Evolutionary conservation across 257 asterid species (phyloP), one percentile per base, ranked within the genome.

Genomic region (Striga asiatica): DNA sequence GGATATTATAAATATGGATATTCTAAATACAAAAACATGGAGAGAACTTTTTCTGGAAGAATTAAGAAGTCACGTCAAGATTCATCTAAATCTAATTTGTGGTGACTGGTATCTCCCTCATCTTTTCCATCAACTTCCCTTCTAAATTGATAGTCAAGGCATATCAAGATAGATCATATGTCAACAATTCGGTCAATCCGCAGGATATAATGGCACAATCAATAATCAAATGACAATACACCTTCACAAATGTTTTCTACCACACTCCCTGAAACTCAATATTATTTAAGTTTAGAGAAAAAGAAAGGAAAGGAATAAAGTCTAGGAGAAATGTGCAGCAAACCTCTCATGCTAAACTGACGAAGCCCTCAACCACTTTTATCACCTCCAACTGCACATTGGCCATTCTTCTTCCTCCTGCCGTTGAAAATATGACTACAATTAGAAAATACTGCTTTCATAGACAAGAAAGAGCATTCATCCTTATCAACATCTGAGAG

Each of bases 301-400:
- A 11, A 13, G 22, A 19, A 47, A 59, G 4, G 35, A 3, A 37
- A 41, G 28, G 50, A 50, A 10, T 17, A 12, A 61, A 37, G 28
- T 12, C 32, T 38, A n/a, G n/a, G 50, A 21, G 31, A 66, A 28
- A 32, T 6, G 34, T 66, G 46, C 52, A 64, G 48, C 60, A 58
- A 65, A 86, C 95, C 95, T 85, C 83, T 87, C 94, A 87, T 79
- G 85, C 96, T 87, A 77, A 83, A 87, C 65, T 83, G 92, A 46
- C 94, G 94, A 23, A 87, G 96, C 54, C 96, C 96, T 65, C 96
- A 80, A 59, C 89, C 96, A 72, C 74, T 69, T 76, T 83, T 87
- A 74, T 83, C 96, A 51, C 89, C 96, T 56, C 75, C 80, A 17
- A 72, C 76, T 32, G 83, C 87, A 23, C 88, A 84, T 50, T 81